Evolutionary conservation across 106 monocot species (phyloP), one percentile per base, ranked within the genome.

Genomic region (Agapanthus africanus): DNA sequence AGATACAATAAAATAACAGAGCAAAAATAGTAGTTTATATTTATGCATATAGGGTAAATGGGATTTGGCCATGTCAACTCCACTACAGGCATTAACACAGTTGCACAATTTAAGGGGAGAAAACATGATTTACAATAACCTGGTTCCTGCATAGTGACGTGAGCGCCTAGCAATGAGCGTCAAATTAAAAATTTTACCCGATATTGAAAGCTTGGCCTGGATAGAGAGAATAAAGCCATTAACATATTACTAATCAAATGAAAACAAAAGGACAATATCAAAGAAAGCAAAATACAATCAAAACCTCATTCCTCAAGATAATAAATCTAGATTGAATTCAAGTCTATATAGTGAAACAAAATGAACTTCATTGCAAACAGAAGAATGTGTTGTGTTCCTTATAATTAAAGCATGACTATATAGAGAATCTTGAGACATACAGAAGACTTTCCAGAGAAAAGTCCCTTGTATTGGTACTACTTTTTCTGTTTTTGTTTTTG

Each of bases 151-250:
- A 90, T 79, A 90, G 77, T 92, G 82, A 15, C 97, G 84, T 54
- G 97, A 99, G 32, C 97, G 92, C 61, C 97, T 79, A 40, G 91
- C 92, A 78, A 99, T 99, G 61, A 99, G 97, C 16, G 97, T 92
- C 84, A 92, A 81, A 37, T 42, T 70, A 71, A 92, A 83, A 23
- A 85, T 78, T 30, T 85, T 92, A 7, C 87, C 92, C 50, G 80
- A 74, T 67, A 87, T 60, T 74, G 97, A 84, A 59, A 89, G 65
- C 61, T 87, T 99, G 13, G 74, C 82, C 97, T 99, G 79, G 75
- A 49, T n/a, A n/a, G n/a, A n/a, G n/a, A n/a, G n/a, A n/a, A n/a
- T n/a, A n/a, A n/a, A n/a, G n/a, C n/a, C n/a, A n/a, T n/a, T n/a
- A n/a, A n/a, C n/a, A n/a, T n/a, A n/a, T n/a, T n/a, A n/a, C n/a